phyloP scores from a whole-genome alignment of 2,329 filamentous ascomycete genomes.

The Leptographium flavum region DNA sequence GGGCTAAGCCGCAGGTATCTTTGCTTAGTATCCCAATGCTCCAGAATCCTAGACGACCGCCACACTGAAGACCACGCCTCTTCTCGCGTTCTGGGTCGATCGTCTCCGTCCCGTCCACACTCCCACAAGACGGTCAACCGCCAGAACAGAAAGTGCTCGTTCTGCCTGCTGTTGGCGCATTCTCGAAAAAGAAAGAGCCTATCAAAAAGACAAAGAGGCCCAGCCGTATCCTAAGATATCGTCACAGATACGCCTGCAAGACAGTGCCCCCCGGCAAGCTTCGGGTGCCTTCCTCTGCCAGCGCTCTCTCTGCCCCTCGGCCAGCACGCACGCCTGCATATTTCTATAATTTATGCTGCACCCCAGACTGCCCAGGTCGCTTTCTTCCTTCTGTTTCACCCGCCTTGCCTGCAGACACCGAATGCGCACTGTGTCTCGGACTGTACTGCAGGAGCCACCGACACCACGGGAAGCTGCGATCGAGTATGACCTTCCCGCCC shows the following conservation, averaged over 20 bases:
- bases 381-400: not conserved
- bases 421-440: slow-evolving; percentile 1
- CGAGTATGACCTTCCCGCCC: not conserved
- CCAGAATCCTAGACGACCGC: not conserved
- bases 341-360: not conserved
- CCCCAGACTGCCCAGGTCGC: not conserved
- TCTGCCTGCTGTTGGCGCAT: no score
- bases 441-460: not conserved
- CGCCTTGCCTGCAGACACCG: not conserved
- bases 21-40: not conserved
- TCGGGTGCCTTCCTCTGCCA: not conserved
- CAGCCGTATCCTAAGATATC: not conserved
- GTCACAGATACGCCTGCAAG: not conserved
- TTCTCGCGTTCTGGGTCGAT: not conserved
- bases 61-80: not conserved
- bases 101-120: not conserved
- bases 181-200: no score
- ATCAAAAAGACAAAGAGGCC: no score
- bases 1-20: not conserved
- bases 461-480: not conserved
- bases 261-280: not conserved
- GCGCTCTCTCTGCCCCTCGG: not conserved
- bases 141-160: no score
- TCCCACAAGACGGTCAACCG: not conserved
- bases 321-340: not conserved